Evolutionary conservation across 345 rosid species (phyloP), one percentile per base, ranked within the genome.

Genomic region (Lepidium didymum): DNA sequence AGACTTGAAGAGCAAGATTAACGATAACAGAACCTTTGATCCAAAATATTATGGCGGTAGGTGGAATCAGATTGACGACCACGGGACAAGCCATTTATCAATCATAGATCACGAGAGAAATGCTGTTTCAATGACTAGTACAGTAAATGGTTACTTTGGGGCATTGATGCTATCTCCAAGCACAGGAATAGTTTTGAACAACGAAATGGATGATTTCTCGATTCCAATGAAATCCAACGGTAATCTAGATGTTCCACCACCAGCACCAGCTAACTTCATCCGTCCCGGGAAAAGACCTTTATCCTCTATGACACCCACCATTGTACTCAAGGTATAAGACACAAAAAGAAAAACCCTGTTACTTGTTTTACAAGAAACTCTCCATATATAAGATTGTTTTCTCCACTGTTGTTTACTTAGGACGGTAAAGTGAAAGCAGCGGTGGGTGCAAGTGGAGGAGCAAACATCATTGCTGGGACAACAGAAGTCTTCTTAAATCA

Each of bases 131-230:
- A 84, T 86, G 81, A 88, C 94, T 13, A 80, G 2, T 36, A 85
- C 94, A 2, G 77, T 85, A 40, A 88, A 85, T 36, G n/a, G 50
- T 41, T 83, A 74, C 74, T 87, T 87, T 69, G 90, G 94, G 2
- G 68, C 88, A 31, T 10, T 54, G 33, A 29, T 78, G n/a, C 33
- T 88, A 42, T 85, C 91, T 25, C 81, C 80, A 0, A 78, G 79
- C 38, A 84, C 91, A 0, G 91, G 94, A 14, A 81, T 86, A 1
- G 72, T 88, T 50, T 69, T 86, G 13, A 84, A 88, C 79, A 85
- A 88, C 19, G 83, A 88, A 70, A 88, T 88, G 94, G 87, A 81
- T 18, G 89, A 84, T 67, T 88, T 86, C 78, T 82, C 89, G 10
- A 77, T 79, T 31, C 86, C 88, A 0, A 25, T 4, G 15, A 68